Conservation (phyloP, 345 rosid species). For the Xanthoceras sorbifolium region DNA sequence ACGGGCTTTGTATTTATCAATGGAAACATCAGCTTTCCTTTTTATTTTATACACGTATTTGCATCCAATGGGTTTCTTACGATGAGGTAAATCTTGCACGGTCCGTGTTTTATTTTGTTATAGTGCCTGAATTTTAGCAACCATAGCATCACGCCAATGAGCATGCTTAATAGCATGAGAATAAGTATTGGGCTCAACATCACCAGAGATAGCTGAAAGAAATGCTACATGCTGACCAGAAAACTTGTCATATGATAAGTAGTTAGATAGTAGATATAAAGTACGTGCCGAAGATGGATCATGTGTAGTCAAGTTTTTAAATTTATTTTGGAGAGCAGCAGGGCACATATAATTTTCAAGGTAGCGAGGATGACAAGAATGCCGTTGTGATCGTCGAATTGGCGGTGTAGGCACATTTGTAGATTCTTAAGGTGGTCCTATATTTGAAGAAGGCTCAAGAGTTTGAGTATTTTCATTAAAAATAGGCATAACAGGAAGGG, state of each 20-base stretch:
- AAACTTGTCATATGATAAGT: background rate
- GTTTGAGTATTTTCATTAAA: no score
- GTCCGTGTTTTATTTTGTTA: background rate
- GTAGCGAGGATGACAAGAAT: no score
- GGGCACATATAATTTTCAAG: no score
- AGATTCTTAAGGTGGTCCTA: no score
- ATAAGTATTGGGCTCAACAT: background rate
- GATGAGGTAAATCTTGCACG: background rate
- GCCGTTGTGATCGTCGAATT: no score
- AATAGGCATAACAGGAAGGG: no score
- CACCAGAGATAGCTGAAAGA: background rate
- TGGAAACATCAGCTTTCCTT: background rate
- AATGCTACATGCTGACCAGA: background rate
- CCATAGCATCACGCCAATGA: background rate
- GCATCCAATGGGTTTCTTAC: background rate
- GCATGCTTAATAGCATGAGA: background rate
- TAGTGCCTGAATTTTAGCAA: background rate
- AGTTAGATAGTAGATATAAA: background rate
- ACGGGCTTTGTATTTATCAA: background rate
- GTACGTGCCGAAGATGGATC: no score
- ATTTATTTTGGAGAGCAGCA: no score
- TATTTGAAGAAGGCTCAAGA: no score
- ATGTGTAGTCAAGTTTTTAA: no score
- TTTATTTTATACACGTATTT: background rate
- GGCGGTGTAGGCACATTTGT: no score